Percentiles rank a stretch among this genome's conserved stretches.
phyloP scores from a whole-genome alignment of 1,284 basidiomycete genomes.

The Pascua sp. region DNA sequence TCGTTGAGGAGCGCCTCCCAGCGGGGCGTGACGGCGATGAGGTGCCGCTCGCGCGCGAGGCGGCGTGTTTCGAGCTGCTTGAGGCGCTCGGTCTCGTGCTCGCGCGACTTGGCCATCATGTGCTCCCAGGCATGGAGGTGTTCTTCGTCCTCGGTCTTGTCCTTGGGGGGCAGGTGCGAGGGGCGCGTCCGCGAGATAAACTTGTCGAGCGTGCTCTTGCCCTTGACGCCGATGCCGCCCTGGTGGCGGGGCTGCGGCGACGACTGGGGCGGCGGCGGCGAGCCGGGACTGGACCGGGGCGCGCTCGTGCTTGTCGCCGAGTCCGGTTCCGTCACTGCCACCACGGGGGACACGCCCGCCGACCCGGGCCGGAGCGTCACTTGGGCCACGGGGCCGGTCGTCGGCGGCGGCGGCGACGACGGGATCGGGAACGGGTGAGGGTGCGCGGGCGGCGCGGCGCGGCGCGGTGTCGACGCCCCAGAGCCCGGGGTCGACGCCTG shows the following conservation, averaged over 20 bases:
- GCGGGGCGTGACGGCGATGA: constrained; percentile 31
- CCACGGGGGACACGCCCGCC: constrained; percentile 1
- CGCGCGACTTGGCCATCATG: constrained; percentile 66
- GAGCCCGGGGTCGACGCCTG: constrained; percentile 2
- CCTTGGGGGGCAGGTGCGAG: constrained; percentile 77
- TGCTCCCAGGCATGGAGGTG: constrained; percentile 84
- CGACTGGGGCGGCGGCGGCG: constrained; percentile 22
- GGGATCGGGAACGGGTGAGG: constrained; percentile 43
- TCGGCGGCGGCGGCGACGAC: constrained; percentile 8
- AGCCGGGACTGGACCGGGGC: background rate
- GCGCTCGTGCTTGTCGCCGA: background rate
- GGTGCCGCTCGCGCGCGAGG: constrained; percentile 35
- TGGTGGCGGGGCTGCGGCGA: constrained; percentile 6
- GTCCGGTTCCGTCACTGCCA: background rate
- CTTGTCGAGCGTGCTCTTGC: constrained; percentile 44
- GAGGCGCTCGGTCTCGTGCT: constrained; percentile 32
- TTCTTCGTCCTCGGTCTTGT: constrained; percentile 70
- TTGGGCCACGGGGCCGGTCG: constrained; percentile 14
- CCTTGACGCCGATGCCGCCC: constrained; percentile 35
- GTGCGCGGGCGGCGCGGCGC: constrained; percentile 42
- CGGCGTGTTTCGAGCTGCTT: constrained; percentile 25
- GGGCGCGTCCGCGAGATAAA: constrained; percentile 60
- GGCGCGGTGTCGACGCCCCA: constrained; percentile 21
- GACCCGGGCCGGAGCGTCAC: background rate
- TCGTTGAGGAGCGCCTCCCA: constrained; percentile 42